Conservation (phyloP, 148 eudicot species). For the Arbutus unedo region DNA sequence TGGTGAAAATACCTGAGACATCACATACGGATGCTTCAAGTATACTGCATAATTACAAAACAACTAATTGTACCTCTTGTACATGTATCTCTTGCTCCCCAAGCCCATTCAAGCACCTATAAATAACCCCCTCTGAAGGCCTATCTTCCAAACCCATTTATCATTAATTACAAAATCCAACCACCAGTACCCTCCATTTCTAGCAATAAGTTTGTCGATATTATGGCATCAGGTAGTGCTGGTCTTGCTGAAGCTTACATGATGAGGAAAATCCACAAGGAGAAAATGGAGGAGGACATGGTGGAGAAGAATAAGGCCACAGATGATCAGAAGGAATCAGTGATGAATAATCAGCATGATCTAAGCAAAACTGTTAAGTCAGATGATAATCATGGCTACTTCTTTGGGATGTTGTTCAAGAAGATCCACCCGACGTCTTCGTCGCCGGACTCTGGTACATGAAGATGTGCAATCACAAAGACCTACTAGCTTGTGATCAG, state of each 20-base stretch:
- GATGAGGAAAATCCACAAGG: conserved; percentile 16
- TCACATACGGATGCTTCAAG: too few relatives aligned
- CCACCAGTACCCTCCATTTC: not conserved
- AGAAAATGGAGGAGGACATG: not conserved
- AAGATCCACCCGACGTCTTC: not conserved
- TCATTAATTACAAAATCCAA: not conserved
- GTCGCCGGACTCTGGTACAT: not conserved
- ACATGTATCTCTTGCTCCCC: not conserved
- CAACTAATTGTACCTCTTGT: too few relatives aligned
- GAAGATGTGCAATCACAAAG: not conserved
- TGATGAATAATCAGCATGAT: not conserved
- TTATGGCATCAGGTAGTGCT: not conserved
- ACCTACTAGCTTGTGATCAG: too few relatives aligned
- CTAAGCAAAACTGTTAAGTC: not conserved
- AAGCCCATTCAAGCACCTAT: not conserved
- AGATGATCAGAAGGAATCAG: not conserved
- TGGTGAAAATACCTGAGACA: too few relatives aligned
- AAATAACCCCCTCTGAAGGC: not conserved
- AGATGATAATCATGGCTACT: not conserved
- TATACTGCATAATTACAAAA: too few relatives aligned
- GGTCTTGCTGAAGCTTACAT: conserved; percentile 12
- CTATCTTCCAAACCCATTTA: not conserved
- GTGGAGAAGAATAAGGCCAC: not conserved
- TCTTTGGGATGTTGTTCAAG: not conserved
- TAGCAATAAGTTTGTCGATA: not conserved